Evolutionary conservation across 257 asterid species (phyloP), one percentile per base, ranked within the genome.

Genomic region (Thymus quinquecostatus): DNA sequence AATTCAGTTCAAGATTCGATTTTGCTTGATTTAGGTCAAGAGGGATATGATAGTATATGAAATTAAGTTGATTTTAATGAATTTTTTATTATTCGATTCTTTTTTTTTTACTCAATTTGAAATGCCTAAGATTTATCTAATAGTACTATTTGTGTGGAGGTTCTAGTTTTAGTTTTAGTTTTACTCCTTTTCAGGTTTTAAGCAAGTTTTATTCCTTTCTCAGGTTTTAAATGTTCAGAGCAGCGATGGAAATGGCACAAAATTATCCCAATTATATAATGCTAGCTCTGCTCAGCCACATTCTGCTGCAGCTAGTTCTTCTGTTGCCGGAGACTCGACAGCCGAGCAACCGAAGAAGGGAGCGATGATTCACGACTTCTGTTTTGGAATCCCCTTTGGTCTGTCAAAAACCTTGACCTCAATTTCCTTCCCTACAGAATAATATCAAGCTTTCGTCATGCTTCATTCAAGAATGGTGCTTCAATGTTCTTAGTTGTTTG

Each of bases 371-470:
- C 98, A 91, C 29, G 98, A 94, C 69, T 94, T 94, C 80, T 94
- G 98, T 76, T 79, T 94, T 49, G 97, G 97, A 64, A 94, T 94
- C 68, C 97, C 98, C 64, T 94, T 86, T 50, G 98, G 97, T 89
- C 70, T 81, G 92, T 82, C 7, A 9, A 69, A 73, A 44, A 64
- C 43, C 29, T 60, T 64, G 21, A 21, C 21, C 21, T 21, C 21
- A 0, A 0, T 21, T 21, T 21, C 21, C 21, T 21, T 21, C 21
- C 21, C 21, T 21, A 21, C 0, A 21, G 21, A 21, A 21, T 0
- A 21, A 21, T 21, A 21, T n/a, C n/a, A n/a, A n/a, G n/a, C n/a
- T n/a, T n/a, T n/a, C n/a, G n/a, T n/a, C n/a, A n/a, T 21, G 21
- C 21, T 21, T 21, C 66, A 48, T 53, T 34, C 33, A 14, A 12